Base-by-base conservation (phyloP, 371 early-diverging fungal genomes). In the Mucor plumbeus region DNA sequence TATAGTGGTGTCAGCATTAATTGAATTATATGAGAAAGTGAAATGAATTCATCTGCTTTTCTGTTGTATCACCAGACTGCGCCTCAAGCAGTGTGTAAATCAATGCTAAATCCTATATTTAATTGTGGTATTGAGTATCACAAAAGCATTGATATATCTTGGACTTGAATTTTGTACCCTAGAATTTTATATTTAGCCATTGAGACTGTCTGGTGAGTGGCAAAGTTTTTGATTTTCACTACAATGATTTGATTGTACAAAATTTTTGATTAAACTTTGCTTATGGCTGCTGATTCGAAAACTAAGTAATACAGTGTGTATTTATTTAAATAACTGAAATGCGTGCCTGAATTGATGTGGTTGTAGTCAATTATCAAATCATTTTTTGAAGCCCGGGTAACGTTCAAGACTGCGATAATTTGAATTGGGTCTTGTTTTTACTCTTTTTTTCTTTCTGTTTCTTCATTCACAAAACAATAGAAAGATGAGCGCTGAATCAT, bases 371-470 rank as follows among this genome's bases (percentile, higher is more conserved):
- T 44, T n/a, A 44, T 17, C n/a, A n/a, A 7, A 15, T 44, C 14
- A 13, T 2, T 40, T 14, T 15, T 15, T 38, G 11, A 8, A 44
- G 44, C n/a, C 48, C 19, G n/a, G 48, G 1, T 43, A 43, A 14
- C 14, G n/a, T 17, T 48, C 48, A 50, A 50, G 50, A 50, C 50
- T 50, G 50, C 50, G 50, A 11, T 50, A 50, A 19, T 50, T 50
- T 50, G 26, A 21, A n/a, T 8, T 21, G 0, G 21, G 21, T 50
- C 17, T 50, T 50, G 7, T 50, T 41, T 41, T 26, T 21, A 0
- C 17, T 50, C 13, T 50, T 21, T 50, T 50, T 50, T 50, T 11
- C 0, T 50, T 21, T 3, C 21, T 1, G 13, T 7, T 21, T 48
- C 19, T 50, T 10, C 26, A 26, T 26, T 26, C 26, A 26, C 26